These are phyloP conservation scores for Trichosporon sp. DNA, from an alignment of 1,284 basidiomycete species.

Conservation along the genomic window DNA sequence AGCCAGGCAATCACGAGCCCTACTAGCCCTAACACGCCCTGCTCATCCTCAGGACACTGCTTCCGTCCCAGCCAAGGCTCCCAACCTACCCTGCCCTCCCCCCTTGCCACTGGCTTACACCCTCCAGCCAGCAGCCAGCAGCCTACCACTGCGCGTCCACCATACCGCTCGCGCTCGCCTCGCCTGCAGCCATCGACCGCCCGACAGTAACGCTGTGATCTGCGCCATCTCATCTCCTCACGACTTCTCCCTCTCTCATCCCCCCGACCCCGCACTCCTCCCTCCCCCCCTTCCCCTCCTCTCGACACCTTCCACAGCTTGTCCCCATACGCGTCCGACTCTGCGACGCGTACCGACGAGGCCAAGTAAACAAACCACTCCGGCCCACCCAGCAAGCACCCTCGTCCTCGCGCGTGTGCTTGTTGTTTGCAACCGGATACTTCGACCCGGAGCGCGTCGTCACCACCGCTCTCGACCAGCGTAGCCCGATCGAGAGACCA, in stretches of 20 bases:
- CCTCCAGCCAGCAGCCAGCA: neutral
- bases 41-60: neutral
- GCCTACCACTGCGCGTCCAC: neutral
- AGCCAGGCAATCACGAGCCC: neutral
- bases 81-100: neutral
- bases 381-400: neutral
- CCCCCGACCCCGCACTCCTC: neutral
- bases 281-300: neutral
- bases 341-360: neutral
- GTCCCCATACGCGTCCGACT: neutral
- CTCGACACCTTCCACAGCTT: neutral
- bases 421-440: neutral
- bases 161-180: neutral
- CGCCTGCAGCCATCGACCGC: neutral
- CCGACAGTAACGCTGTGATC: constrained; percentile 1
- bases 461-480: neutral
- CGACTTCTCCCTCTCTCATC: neutral
- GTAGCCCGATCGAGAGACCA: neutral
- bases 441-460: neutral
- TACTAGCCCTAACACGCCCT: neutral
- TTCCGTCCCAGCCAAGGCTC: neutral
- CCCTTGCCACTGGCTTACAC: neutral
- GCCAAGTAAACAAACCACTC: neutral
- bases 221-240: neutral
- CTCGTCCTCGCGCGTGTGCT: neutral